Percentiles rank a stretch among this genome's conserved stretches.
Conservation (phyloP, 2,329 filamentous ascomycete species). For the Botrytis byssoidea region DNA sequence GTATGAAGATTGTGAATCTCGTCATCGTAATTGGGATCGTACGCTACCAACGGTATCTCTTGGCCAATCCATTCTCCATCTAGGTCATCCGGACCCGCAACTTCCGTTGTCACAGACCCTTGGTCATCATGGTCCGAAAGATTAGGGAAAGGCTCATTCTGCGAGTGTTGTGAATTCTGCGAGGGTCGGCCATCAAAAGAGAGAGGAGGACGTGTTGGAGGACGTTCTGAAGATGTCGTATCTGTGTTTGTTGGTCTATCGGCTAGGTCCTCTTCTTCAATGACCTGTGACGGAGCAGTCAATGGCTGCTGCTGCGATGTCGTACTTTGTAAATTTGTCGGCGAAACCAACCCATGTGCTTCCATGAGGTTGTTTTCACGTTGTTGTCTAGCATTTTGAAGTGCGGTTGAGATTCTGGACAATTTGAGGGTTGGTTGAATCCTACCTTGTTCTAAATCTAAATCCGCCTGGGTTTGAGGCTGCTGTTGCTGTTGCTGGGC, state of each 20-base stretch:
- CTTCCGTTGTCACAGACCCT: conserved; percentile 28
- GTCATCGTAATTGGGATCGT: conserved; percentile 30
- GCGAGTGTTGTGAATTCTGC: neutral
- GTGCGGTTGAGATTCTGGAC: conserved; percentile 27
- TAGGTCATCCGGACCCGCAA: conserved; percentile 24
- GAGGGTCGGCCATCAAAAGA: conserved; percentile 10
- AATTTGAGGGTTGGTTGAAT: conserved; percentile 39
- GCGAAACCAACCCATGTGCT: conserved; percentile 20
- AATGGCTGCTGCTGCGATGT: conserved; percentile 15
- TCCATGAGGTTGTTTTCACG: conserved; percentile 28
- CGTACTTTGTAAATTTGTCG: conserved; percentile 11
- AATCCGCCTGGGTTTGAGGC: conserved; percentile 40
- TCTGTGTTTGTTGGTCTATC: conserved; percentile 1
- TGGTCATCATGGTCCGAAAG: conserved; percentile 26
- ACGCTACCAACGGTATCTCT: conserved; percentile 27
- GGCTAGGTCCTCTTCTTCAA: conserved; percentile 22
- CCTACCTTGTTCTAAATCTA: conserved; percentile 45
- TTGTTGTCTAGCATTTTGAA: conserved; percentile 29
- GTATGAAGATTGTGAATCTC: conserved; percentile 36
- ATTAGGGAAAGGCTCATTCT: conserved; percentile 19
- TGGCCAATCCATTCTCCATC: conserved; percentile 28
- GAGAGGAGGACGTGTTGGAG: conserved; percentile 3
- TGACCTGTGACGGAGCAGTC: conserved; percentile 23
- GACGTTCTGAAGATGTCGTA: neutral
- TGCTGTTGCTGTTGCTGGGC: conserved; percentile 36